A percentile compares a stretch with the other conserved stretches of the same genome.
Evolutionary conservation across 2,329 filamentous ascomycete species (phyloP).

Genomic region (Xylariales sp.): DNA sequence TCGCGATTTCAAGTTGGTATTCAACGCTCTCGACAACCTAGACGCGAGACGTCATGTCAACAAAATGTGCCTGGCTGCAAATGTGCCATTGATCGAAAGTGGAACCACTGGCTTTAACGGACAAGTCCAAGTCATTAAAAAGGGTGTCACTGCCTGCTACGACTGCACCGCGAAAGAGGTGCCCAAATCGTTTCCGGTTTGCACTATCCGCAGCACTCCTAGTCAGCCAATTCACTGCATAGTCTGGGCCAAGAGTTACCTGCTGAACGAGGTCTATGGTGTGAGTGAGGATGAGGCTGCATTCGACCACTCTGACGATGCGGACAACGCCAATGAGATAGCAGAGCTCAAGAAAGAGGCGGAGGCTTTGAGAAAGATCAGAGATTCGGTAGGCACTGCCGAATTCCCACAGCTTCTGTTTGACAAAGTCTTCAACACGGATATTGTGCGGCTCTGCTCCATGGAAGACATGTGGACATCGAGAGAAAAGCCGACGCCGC

Average conservation of each 20-base stretch:
- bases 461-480: constrained; percentile 98
- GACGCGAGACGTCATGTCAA: constrained; percentile 94
- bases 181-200: constrained; percentile 91
- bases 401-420: constrained; percentile 80
- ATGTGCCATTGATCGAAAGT: constrained; percentile 89
- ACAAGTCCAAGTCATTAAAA: constrained; percentile 94
- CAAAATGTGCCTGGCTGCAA: constrained; percentile 89
- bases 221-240: constrained; percentile 98
- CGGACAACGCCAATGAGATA: constrained; percentile 84
- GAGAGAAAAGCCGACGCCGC: constrained; percentile 66
- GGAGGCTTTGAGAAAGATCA: constrained; percentile 76
- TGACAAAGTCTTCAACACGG: constrained; percentile 85
- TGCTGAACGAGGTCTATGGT: constrained; percentile 92
- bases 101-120: constrained; percentile 97
- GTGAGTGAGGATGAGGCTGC: constrained; percentile 80
- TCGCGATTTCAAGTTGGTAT: constrained; percentile 74
- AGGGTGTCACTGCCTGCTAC: constrained; percentile 89
- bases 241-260: constrained; percentile 96
- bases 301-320: constrained; percentile 75
- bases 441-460: constrained; percentile 74
- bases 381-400: constrained; percentile 71
- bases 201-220: constrained; percentile 93
- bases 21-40: constrained; percentile 95
- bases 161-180: constrained; percentile 88
- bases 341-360: constrained; percentile 82